A percentile compares a stretch with the other conserved stretches of the same genome.
phyloP scores from a whole-genome alignment of 2,329 filamentous ascomycete species.

The Neonectria faginata region DNA sequence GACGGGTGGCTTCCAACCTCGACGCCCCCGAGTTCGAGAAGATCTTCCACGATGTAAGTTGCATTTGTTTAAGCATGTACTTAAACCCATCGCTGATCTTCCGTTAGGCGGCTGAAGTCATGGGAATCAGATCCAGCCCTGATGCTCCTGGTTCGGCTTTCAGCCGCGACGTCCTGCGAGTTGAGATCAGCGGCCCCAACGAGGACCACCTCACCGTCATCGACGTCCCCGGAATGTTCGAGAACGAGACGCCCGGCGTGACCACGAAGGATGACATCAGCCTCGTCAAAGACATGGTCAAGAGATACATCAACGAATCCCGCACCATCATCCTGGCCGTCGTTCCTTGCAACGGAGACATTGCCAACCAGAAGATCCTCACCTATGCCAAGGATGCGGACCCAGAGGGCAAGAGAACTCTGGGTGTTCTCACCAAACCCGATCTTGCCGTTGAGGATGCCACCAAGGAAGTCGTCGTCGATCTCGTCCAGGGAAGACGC shows the following conservation, averaged over 20 bases:
- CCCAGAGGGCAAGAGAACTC: constrained; percentile 54
- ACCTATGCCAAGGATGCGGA: constrained; percentile 53
- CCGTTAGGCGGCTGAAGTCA: constrained; percentile 54
- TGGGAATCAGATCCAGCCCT: constrained; percentile 55
- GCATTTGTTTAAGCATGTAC: rapidly evolving
- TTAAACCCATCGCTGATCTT: not conserved
- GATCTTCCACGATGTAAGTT: constrained; percentile 56
- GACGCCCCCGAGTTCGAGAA: constrained; percentile 47
- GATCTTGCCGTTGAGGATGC: constrained; percentile 63
- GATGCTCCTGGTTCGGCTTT: constrained; percentile 51
- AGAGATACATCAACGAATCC: constrained; percentile 57
- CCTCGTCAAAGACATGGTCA: constrained; percentile 61
- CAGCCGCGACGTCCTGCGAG: constrained; percentile 57
- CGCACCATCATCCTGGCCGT: constrained; percentile 65
- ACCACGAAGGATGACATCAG: constrained; percentile 59
- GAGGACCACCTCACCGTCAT: constrained; percentile 64
- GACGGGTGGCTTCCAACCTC: constrained; percentile 40
- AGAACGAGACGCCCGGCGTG: constrained; percentile 47
- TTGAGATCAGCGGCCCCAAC: constrained; percentile 58
- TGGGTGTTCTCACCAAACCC: constrained; percentile 69
- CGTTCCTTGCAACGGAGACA: constrained; percentile 54
- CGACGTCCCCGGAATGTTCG: constrained; percentile 66
- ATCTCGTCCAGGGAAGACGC: constrained; percentile 56
- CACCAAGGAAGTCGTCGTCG: constrained; percentile 53
- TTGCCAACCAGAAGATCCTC: constrained; percentile 57